A percentile compares a stretch with the other conserved stretches of the same genome.
These are phyloP conservation scores for Lachnellula cervina DNA, from an alignment of 2,329 filamentous ascomycete genomes.

Conservation along the genomic window DNA sequence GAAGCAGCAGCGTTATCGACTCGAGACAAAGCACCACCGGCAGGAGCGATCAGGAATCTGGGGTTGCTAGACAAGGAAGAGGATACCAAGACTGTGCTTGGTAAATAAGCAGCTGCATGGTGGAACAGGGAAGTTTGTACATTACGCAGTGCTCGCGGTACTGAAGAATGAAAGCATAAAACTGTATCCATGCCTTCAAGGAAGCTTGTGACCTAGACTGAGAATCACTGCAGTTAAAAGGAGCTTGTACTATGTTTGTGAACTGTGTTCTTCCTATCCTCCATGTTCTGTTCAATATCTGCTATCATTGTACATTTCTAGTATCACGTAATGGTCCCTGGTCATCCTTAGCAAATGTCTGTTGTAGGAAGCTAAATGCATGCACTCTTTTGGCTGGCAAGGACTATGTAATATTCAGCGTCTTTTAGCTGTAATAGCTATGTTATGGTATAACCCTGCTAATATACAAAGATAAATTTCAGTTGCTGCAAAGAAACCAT, in stretches of 20 bases:
- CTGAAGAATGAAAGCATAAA: background rate
- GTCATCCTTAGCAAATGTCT: too few species aligned
- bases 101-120: conserved; percentile 24
- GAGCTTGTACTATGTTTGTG: background rate
- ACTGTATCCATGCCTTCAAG: background rate
- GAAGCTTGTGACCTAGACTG: background rate
- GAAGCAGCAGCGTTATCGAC: conserved; percentile 58
- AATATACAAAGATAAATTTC: too few species aligned
- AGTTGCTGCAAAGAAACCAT: too few species aligned
- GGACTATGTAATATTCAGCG: too few species aligned
- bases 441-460: too few species aligned
- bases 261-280: background rate
- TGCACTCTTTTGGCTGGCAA: too few species aligned
- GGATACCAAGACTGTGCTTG: conserved; percentile 59
- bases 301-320: background rate
- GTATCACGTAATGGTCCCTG: too few species aligned
- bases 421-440: too few species aligned
- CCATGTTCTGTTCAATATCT: background rate
- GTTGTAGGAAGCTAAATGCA: too few species aligned
- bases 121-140: conserved; percentile 22
- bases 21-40: conserved; percentile 75
- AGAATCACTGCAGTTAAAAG: background rate
- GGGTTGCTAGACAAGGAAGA: conserved; percentile 81
- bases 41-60: conserved; percentile 81
- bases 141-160: conserved; percentile 20